Conservation (phyloP, 129 eudicot species). For the Oenanthe sinensis region DNA sequence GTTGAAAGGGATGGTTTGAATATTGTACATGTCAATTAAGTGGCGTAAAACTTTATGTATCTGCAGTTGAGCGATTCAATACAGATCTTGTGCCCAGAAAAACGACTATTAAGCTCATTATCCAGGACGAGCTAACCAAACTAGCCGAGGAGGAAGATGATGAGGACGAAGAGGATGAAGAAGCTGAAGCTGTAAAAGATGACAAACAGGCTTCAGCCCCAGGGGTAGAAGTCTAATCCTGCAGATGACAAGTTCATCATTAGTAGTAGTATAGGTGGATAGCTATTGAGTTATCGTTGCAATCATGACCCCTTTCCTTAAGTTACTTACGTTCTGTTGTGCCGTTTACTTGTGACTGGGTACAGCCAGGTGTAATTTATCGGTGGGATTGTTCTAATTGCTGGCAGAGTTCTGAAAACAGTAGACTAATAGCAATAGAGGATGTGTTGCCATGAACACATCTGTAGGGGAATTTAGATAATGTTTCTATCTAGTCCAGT, state of each 20-base stretch:
- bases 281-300: slow-evolving; percentile 5
- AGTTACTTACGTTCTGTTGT: neutral
- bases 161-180: slow-evolving; percentile 62
- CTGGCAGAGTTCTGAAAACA: neutral
- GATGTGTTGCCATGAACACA: neutral
- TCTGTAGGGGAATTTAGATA: slow-evolving; percentile 1
- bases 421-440: neutral
- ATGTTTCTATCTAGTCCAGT: neutral
- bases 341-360: slow-evolving; percentile 4
- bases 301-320: neutral
- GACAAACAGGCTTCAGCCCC: slow-evolving; percentile 34
- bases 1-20: neutral
- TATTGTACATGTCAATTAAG: neutral
- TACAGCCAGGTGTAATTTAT: slow-evolving; percentile 35
- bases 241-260: neutral
- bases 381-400: slow-evolving; percentile 12
- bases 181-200: slow-evolving; percentile 34
- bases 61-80: slow-evolving; percentile 53
- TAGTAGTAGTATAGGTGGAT: neutral
- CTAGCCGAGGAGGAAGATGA: slow-evolving; percentile 90
- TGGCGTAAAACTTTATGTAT: neutral
- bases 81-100: slow-evolving; percentile 69
- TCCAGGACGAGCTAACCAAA: slow-evolving; percentile 92
- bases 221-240: slow-evolving; percentile 41
- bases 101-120: slow-evolving; percentile 74